phyloP scores from a whole-genome alignment of 1,284 basidiomycete species.

The Ganoderma multipileum region DNA sequence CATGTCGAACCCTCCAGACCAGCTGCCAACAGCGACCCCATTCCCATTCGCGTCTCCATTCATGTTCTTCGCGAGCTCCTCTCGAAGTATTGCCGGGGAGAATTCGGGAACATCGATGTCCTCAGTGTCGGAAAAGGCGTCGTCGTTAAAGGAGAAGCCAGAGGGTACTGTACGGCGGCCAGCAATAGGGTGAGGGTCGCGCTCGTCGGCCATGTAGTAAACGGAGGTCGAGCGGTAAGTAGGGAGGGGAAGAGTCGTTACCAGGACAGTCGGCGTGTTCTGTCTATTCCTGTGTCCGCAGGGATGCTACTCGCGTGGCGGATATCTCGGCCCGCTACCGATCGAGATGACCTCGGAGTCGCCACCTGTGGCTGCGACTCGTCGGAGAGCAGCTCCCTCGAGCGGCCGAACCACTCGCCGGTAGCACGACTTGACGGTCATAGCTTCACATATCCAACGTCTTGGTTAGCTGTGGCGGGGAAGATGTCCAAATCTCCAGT shows the following conservation, averaged over 20 bases:
- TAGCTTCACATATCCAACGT: background rate
- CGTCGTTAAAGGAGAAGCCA: constrained; percentile 56
- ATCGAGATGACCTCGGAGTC: constrained; percentile 7
- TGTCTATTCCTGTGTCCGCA: background rate
- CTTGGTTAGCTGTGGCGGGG: no score
- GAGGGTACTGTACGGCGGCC: background rate
- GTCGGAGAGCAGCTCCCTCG: no score
- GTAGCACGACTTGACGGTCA: background rate
- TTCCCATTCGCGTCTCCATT: constrained; percentile 17
- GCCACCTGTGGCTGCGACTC: no score
- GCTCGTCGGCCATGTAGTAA: constrained; percentile 25
- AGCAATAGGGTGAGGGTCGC: constrained; percentile 8
- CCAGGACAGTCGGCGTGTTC: background rate
- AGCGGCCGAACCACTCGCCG: no score
- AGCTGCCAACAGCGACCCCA: constrained; percentile 10
- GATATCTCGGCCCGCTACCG: constrained; percentile 22
- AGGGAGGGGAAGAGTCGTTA: constrained; percentile 5
- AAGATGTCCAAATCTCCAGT: constrained; percentile 78
- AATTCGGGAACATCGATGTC: constrained; percentile 56
- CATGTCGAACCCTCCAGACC: constrained; percentile 28
- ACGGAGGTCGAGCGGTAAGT: constrained; percentile 6
- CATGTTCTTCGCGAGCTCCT: constrained; percentile 61
- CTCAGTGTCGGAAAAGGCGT: constrained; percentile 70
- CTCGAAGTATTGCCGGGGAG: constrained; percentile 60
- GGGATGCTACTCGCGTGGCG: constrained; percentile 17